Evolutionary conservation across 73 alveolate genomes (phyloP).

Genomic region (Paramecium sexaurelia): DNA sequence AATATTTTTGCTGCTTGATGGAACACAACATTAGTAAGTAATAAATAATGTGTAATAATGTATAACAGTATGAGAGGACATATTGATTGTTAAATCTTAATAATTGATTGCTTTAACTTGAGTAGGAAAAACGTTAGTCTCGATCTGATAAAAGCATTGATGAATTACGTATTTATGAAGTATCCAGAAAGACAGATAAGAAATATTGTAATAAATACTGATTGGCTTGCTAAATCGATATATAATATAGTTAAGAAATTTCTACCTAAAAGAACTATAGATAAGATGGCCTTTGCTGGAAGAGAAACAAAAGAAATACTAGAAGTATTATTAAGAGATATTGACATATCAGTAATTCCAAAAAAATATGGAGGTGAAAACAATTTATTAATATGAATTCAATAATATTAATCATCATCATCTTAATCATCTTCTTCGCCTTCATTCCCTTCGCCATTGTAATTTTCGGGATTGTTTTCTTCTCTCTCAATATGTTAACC

Average conservation of each 20-base stretch:
- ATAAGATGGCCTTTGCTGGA: conserved; percentile 25
- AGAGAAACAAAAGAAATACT: not conserved
- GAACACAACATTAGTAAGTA: not conserved
- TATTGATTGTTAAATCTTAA: conserved; percentile 15
- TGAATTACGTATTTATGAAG: not conserved
- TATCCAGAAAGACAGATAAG: conserved; percentile 12
- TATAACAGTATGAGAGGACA: conserved; percentile 10
- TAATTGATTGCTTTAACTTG: conserved; percentile 16
- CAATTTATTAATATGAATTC: not conserved
- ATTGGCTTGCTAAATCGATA: not conserved
- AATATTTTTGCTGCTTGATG: not conserved
- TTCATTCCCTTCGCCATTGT: not conserved
- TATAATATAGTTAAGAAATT: not conserved
- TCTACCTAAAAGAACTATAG: not conserved
- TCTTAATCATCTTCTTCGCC: not conserved
- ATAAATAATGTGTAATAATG: not conserved
- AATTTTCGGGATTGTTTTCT: not conserved
- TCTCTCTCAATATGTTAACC: conserved; percentile 9
- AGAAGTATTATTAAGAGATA: not conserved
- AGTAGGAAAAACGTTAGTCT: conserved; percentile 23
- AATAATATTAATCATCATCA: conserved; percentile 26
- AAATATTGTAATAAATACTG: not conserved
- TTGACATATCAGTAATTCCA: not conserved
- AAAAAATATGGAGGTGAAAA: not conserved
- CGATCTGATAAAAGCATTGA: not conserved